phyloP scores from a whole-genome alignment of 331 rosid genomes.

The Quercus lobata region DNA sequence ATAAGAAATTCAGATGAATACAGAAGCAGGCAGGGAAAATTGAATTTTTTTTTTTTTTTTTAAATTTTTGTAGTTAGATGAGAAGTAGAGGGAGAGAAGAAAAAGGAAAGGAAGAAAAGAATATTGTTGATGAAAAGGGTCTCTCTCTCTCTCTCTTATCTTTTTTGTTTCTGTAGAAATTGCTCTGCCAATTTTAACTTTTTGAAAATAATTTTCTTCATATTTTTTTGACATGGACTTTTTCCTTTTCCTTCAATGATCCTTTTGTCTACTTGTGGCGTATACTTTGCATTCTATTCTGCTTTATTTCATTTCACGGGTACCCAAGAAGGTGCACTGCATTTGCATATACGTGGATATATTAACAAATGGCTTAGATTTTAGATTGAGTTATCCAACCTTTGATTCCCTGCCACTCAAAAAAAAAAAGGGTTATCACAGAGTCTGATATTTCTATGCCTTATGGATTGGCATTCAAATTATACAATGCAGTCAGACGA shows the following conservation, averaged over 20 bases:
- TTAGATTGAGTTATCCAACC: not conserved
- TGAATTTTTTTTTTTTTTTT: not conserved
- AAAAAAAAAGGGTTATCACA: not conserved
- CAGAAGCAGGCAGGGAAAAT: not conserved
- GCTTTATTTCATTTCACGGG: not conserved
- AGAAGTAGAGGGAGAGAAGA: not conserved
- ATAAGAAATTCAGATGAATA: conserved; percentile 8
- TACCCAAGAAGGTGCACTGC: not conserved
- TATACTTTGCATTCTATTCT: not conserved
- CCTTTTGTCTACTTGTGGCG: not conserved
- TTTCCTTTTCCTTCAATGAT: not conserved
- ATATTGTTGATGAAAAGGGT: not conserved
- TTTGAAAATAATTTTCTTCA: not conserved
- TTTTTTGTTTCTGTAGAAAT: not conserved
- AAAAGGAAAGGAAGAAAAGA: not conserved
- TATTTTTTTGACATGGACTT: not conserved
- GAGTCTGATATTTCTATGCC: not conserved
- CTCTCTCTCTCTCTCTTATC: not conserved
- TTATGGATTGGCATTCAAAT: not conserved
- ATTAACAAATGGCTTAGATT: not conserved
- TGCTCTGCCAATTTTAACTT: not conserved
- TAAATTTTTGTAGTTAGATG: not conserved
- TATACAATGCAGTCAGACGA: not conserved
- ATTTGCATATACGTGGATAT: not conserved
- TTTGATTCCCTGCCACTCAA: not conserved